Evolutionary conservation across 163 green algal genomes (phyloP).

Genomic region (Scenedesmus sp.): DNA sequence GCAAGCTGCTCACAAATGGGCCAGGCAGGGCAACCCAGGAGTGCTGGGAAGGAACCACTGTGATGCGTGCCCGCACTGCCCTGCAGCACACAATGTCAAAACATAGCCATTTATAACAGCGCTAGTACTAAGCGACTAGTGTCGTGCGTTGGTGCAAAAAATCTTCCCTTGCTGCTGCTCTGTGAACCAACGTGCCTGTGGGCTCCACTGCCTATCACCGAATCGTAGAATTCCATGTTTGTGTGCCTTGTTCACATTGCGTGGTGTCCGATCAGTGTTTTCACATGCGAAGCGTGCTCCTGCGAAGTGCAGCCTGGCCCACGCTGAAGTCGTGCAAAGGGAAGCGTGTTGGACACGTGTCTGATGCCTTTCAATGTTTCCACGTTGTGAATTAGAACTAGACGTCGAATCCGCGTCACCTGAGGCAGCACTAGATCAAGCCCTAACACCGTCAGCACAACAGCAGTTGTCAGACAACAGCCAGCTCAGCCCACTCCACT

Average conservation of each 20-base stretch:
- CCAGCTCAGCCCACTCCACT: background rate
- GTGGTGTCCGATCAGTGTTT: background rate
- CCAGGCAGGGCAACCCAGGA: constrained; percentile 71
- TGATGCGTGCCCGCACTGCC: constrained; percentile 30
- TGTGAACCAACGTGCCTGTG: background rate
- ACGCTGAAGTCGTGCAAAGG: no score
- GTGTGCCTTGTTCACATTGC: background rate
- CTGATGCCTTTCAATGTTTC: background rate
- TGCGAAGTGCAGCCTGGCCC: background rate
- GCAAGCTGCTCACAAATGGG: constrained; percentile 56
- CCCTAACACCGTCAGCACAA: constrained; percentile 1
- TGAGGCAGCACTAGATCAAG: background rate
- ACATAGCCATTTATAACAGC: background rate
- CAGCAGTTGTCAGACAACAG: constrained; percentile 1
- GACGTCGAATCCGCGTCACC: background rate
- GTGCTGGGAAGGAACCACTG: constrained; percentile 51
- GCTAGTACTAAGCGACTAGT: background rate
- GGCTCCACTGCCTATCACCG: background rate
- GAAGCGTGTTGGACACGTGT: background rate
- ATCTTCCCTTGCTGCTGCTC: background rate
- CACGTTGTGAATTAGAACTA: background rate
- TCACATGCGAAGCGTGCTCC: background rate
- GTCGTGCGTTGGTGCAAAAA: background rate
- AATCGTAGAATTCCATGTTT: background rate
- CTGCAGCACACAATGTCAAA: background rate